Evolutionary conservation across 2,329 filamentous ascomycete genomes (phyloP), one percentile per base, ranked within the genome.

Genomic region (Fusarium sp.): DNA sequence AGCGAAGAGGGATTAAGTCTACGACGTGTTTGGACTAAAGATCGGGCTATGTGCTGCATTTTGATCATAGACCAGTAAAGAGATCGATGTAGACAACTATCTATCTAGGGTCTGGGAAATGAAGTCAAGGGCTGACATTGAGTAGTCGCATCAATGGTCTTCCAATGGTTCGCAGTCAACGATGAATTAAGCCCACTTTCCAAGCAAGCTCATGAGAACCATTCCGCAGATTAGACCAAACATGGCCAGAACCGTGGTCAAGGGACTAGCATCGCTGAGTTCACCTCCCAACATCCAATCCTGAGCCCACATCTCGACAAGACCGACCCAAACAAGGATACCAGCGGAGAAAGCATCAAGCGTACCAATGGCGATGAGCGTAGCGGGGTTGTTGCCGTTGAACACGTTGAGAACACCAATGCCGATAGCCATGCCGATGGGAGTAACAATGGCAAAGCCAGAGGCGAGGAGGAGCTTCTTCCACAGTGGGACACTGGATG

Each of bases 381-480:
- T 94, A 4, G 82, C 81, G 3, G 83, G 84, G 66, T 92, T 85
- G 69, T 92, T 93, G 6, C 90, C 91, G 73, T 94, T 94, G 79
- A 93, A 94, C 6, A 82, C 75, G 35, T 89, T 78, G 15, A 94
- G 77, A 3, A 92, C 90, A 2, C 90, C 90, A 22, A 93, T 88
- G 0, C 92, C 92, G 51, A 94, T 93, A 0, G 88, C 90, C 91
- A 94, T 94, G 6, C 92, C 92, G 20, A 93, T 79, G 0, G 92
- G 92, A 0, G 92, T 94, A 50, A 92, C 87, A 23, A 93, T 76
- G 0, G 90, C 86, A 71, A 93, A 94, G 0, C 84, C 82, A 1
- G 77, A 65, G 0, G 85, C 90, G 78, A 94, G 87, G 11, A 87
- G 53, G 6, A 88, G 78, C 74, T 93, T 90, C 63, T 82, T 82